phyloP scores from a whole-genome alignment of 805 yeast genomes.

The Myxozyma mucilagina region DNA sequence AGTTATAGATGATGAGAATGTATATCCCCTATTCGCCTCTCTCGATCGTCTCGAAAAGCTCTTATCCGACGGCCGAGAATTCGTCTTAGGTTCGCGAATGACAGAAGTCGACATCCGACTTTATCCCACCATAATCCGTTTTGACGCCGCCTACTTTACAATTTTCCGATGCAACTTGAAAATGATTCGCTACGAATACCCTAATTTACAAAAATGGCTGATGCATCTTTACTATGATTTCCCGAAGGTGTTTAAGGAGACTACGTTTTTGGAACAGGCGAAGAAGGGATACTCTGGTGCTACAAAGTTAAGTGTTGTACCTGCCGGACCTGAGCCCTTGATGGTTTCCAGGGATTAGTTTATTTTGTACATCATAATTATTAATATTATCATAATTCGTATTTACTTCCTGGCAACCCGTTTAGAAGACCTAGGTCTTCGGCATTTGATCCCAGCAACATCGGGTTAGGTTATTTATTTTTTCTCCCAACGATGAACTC shows the following conservation, averaged over 20 bases:
- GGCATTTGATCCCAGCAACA: no score
- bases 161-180: conserved; percentile 90
- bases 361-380: not conserved
- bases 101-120: conserved; percentile 91
- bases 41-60: conserved; percentile 69
- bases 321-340: conserved; percentile 83
- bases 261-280: conserved; percentile 86
- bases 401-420: not conserved
- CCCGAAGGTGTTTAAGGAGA: conserved; percentile 67
- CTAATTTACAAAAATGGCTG: conserved; percentile 76
- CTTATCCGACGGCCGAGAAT: conserved; percentile 46
- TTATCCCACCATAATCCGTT: conserved; percentile 82
- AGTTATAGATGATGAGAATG: conserved; percentile 58
- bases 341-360: conserved; percentile 48
- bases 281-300: conserved; percentile 80
- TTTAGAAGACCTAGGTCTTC: not conserved
- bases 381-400: not conserved
- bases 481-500: no score
- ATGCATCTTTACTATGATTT: conserved; percentile 77
- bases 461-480: no score
- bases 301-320: conserved; percentile 60
- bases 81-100: conserved; percentile 60
- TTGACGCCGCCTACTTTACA: conserved; percentile 90
- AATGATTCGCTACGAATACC: conserved; percentile 77
- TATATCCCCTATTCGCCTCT: conserved; percentile 59